A percentile compares a stretch with the other conserved stretches of the same genome.
Evolutionary conservation across 2,329 filamentous ascomycete genomes (phyloP).

Genomic region (Tolypocladium tropicale): DNA sequence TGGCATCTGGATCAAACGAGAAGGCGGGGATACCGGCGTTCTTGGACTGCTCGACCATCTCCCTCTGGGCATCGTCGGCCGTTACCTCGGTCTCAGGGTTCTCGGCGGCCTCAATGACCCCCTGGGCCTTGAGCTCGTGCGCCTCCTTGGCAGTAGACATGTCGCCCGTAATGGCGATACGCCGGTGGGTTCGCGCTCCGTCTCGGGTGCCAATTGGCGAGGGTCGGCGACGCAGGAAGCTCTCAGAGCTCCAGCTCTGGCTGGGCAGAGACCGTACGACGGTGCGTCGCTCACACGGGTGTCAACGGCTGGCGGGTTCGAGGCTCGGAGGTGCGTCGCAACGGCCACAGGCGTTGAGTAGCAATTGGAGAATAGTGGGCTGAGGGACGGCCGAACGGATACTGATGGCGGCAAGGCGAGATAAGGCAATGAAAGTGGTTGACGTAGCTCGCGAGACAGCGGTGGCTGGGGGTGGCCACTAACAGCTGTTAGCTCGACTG

Average conservation of each 20-base stretch:
- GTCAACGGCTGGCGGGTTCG: background rate
- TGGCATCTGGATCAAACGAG: constrained; percentile 79
- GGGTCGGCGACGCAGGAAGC: constrained; percentile 3
- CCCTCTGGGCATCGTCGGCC: constrained; percentile 60
- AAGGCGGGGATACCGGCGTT: constrained; percentile 73
- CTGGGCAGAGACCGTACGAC: background rate
- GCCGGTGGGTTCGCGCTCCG: background rate
- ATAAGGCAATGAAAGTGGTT: background rate
- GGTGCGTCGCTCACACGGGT: background rate
- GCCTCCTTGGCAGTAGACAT: constrained; percentile 26
- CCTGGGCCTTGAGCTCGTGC: constrained; percentile 70
- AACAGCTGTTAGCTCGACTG: background rate
- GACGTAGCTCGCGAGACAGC: background rate
- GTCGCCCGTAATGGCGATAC: constrained; percentile 6
- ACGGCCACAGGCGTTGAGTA: background rate
- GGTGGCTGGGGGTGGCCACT: constrained; percentile 1
- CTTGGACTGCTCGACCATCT: constrained; percentile 66
- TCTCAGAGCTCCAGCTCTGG: constrained; percentile 2
- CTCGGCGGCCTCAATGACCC: constrained; percentile 64
- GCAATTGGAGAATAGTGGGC: background rate
- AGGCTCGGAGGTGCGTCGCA: background rate
- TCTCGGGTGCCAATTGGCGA: constrained; percentile 4
- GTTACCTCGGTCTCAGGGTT: constrained; percentile 59
- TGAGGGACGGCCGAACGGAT: background rate
- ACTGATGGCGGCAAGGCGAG: background rate